Percentiles rank a stretch among this genome's conserved stretches.
phyloP scores from a whole-genome alignment of 2,329 filamentous ascomycete species.

The Talaromyces sp. region DNA sequence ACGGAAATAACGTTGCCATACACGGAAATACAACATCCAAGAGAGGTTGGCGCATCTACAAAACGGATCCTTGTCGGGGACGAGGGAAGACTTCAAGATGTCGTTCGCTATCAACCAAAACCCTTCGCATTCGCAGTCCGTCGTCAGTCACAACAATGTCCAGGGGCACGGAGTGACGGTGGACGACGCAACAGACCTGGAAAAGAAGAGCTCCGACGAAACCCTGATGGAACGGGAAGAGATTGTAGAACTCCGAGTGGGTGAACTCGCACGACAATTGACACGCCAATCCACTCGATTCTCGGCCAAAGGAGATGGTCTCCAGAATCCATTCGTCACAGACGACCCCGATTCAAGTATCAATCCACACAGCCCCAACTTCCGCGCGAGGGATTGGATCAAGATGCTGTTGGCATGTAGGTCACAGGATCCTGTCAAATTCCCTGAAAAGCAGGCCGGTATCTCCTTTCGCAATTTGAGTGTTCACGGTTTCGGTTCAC shows the following conservation, averaged over 20 bases:
- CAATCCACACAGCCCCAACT: conserved; percentile 38
- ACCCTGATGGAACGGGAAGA: background rate
- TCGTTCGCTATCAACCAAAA: conserved; percentile 8
- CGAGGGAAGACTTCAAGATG: background rate
- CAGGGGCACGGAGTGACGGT: background rate
- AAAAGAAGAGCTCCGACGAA: conserved; percentile 6
- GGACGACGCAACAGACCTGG: background rate
- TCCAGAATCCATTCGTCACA: conserved; percentile 34
- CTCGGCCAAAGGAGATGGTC: background rate
- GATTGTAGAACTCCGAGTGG: background rate
- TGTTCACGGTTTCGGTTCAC: conserved; percentile 40
- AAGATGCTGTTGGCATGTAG: conserved; percentile 35
- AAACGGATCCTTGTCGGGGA: background rate
- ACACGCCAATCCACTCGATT: conserved; percentile 13
- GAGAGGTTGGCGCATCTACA: background rate
- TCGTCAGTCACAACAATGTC: conserved; percentile 7
- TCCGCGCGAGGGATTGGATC: conserved; percentile 43
- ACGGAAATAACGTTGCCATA: background rate
- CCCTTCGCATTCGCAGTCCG: conserved; percentile 3
- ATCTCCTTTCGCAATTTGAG: conserved; percentile 43
- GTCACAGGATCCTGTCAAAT: conserved; percentile 28
- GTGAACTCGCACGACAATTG: conserved; percentile 9
- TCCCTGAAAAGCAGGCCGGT: conserved; percentile 32
- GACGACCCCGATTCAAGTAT: conserved; percentile 32
- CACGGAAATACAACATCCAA: background rate